A percentile compares a stretch with the other conserved stretches of the same genome.
Conservation (phyloP, 352 stramenopile species). For the Phytopythium sindhum region DNA sequence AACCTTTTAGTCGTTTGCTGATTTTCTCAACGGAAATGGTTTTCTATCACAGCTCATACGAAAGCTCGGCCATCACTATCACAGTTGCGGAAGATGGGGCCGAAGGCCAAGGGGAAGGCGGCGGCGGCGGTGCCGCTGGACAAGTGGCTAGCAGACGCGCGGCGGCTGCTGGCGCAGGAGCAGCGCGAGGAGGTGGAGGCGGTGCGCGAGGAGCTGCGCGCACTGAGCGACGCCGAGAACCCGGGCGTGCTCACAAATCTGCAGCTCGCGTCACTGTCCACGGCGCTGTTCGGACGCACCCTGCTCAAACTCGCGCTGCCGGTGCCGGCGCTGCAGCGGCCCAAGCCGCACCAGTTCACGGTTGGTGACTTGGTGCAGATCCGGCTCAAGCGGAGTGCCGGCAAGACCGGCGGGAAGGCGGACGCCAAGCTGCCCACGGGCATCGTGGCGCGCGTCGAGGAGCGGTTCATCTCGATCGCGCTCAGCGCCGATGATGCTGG, state of each 20-base stretch:
- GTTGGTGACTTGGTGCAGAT: conserved; percentile 84
- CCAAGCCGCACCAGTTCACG: conserved; percentile 79
- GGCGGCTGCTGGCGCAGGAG: conserved; percentile 48
- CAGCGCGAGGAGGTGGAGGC: conserved; percentile 60
- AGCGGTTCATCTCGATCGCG: conserved; percentile 54
- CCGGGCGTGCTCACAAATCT: conserved; percentile 65
- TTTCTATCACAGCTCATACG: no score
- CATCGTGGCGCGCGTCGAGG: conserved; percentile 64
- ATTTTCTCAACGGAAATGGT: not conserved
- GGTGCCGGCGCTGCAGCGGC: conserved; percentile 26
- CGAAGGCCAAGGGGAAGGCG: not conserved
- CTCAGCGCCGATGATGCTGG: conserved; percentile 48
- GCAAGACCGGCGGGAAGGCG: conserved; percentile 11
- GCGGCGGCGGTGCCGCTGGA: conserved; percentile 36
- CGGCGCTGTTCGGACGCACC: conserved; percentile 67
- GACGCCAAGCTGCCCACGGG: conserved; percentile 33
- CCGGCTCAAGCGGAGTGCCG: conserved; percentile 20
- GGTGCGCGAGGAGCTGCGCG: conserved; percentile 51
- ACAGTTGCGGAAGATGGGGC: not conserved
- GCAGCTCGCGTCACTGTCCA: conserved; percentile 33
- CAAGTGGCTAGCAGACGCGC: conserved; percentile 46
- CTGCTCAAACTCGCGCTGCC: conserved; percentile 56
- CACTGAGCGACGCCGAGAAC: conserved; percentile 52
- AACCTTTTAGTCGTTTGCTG: not conserved
- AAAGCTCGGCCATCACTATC: no score